A percentile compares a stretch with the other conserved stretches of the same genome.
These are phyloP conservation scores for Mycena galericulata DNA, from an alignment of 768 basidiomycete species.

Conservation along the genomic window DNA sequence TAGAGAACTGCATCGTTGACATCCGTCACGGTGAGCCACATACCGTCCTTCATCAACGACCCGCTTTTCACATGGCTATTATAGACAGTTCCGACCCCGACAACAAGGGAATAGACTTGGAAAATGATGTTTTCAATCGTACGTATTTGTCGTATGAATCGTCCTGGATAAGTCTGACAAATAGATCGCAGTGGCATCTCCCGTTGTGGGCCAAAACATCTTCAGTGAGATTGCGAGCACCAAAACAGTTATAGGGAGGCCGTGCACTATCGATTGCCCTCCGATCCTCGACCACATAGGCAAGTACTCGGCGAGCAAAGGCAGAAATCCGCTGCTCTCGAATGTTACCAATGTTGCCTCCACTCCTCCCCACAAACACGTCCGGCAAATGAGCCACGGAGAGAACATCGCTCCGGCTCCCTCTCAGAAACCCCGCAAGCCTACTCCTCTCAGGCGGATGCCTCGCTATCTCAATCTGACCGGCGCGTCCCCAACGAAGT, in stretches of 20 bases:
- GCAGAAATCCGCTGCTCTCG: background rate
- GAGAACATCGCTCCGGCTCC: constrained; percentile 9
- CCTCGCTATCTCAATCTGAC: background rate
- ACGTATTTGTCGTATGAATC: background rate
- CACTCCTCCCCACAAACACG: background rate
- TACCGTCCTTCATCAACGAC: background rate
- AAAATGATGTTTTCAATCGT: background rate
- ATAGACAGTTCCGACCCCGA: background rate
- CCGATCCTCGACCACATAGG: background rate
- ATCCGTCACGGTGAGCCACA: background rate
- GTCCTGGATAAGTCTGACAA: background rate
- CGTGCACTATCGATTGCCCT: background rate
- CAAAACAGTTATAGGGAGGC: background rate
- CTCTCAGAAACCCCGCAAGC: background rate
- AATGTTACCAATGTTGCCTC: constrained; percentile 16
- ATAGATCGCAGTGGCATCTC: background rate
- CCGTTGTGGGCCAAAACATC: background rate
- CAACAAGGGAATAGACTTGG: background rate
- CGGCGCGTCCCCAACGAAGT: background rate
- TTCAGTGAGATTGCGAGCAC: background rate
- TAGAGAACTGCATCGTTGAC: background rate
- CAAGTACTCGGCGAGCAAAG: background rate
- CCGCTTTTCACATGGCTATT: background rate
- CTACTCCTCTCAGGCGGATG: background rate
- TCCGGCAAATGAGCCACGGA: background rate